phyloP scores from a whole-genome alignment of 2,329 filamentous ascomycete genomes.

The Herpotrichia juniperi region DNA sequence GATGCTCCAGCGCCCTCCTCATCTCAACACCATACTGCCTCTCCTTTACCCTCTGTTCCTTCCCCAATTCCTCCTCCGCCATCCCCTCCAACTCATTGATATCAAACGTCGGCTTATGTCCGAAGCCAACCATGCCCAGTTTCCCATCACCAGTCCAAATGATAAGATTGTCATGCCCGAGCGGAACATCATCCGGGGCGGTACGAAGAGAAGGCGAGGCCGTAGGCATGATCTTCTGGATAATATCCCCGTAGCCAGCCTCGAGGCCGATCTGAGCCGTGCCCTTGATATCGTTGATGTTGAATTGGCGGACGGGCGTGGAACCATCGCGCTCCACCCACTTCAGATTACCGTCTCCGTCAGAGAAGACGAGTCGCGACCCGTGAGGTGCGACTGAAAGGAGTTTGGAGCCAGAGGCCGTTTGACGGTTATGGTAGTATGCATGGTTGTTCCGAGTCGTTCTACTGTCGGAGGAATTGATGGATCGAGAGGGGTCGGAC shows the following conservation, averaged over 20 bases:
- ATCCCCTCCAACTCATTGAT: constrained; percentile 39
- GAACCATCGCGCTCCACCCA: constrained; percentile 88
- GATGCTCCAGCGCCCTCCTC: constrained; percentile 74
- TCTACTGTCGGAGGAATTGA: constrained; percentile 35
- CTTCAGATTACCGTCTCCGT: constrained; percentile 82
- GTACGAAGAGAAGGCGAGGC: constrained; percentile 24
- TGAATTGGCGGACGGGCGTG: constrained; percentile 60
- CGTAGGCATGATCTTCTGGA: constrained; percentile 75
- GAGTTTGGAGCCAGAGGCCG: constrained; percentile 78
- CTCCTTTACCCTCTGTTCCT: constrained; percentile 61
- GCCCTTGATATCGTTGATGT: constrained; percentile 56
- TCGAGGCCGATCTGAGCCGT: constrained; percentile 21
- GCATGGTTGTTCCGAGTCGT: constrained; percentile 51
- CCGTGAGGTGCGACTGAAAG: constrained; percentile 84
- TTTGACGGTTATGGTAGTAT: constrained; percentile 72
- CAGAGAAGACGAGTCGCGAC: constrained; percentile 79
- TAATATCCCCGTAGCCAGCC: constrained; percentile 67
- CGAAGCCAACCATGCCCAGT: constrained; percentile 70
- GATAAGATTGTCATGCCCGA: constrained; percentile 68
- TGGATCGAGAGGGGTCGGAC: constrained; percentile 35
- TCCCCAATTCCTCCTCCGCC: constrained; percentile 51
- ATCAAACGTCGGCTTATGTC: constrained; percentile 36
- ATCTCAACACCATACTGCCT: constrained; percentile 71
- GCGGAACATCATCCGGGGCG: constrained; percentile 10
- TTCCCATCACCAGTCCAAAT: constrained; percentile 86